Evolutionary conservation across 257 asterid genomes (phyloP).

Genomic region (Cinchona pubescens): DNA sequence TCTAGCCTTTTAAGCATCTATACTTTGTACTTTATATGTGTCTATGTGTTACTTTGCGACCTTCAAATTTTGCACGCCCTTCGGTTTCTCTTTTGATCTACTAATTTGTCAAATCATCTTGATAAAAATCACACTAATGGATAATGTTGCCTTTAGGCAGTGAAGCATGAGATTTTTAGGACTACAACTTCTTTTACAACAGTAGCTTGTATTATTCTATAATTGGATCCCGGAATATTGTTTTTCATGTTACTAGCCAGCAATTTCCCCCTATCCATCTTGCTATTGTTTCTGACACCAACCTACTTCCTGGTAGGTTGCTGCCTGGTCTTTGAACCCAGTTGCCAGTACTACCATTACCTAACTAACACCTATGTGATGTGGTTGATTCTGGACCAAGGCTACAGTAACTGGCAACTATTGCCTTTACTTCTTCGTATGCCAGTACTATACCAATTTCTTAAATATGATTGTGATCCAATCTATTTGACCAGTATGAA

Average conservation of each 20-base stretch:
- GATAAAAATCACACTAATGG: background rate
- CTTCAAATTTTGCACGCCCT: background rate
- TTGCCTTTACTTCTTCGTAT: too few relatives aligned
- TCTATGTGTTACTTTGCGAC: background rate
- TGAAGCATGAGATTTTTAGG: background rate
- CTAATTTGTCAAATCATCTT: background rate
- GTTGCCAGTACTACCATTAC: background rate
- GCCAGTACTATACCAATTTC: too few relatives aligned
- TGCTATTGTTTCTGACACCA: background rate
- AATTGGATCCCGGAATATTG: background rate
- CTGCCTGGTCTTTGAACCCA: background rate
- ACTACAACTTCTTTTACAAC: background rate
- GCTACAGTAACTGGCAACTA: too few relatives aligned
- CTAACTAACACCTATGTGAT: too few relatives aligned
- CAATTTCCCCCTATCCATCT: too few relatives aligned
- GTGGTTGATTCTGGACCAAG: too few relatives aligned
- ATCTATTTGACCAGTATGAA: too few relatives aligned
- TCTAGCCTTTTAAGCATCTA: background rate
- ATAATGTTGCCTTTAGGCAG: background rate
- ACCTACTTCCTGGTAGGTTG: background rate
- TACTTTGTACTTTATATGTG: background rate
- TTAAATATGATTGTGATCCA: too few relatives aligned
- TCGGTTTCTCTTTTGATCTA: background rate
- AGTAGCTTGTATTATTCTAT: background rate
- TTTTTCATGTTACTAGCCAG: background rate